phyloP scores from a whole-genome alignment of 257 asterid species.

The Leonotis leonurus region DNA sequence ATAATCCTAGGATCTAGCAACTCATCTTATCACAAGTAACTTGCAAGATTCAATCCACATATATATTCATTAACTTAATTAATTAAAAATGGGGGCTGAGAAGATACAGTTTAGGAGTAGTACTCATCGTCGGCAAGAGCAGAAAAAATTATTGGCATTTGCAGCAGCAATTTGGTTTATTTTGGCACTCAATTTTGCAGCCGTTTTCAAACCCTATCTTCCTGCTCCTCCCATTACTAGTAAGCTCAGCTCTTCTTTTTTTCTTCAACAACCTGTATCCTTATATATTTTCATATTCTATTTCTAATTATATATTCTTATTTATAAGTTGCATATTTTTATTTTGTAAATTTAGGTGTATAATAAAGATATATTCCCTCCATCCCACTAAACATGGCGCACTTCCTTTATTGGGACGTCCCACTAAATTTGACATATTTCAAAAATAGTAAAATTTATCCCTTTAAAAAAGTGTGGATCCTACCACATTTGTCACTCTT shows the following conservation, averaged over 20 bases:
- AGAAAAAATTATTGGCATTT: constrained; percentile 27
- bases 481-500: no score
- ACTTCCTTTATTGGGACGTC: no score
- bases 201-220: constrained; percentile 24
- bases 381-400: no score
- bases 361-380: no score
- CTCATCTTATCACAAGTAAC: neutral
- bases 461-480: no score
- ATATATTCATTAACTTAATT: neutral
- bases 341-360: no score
- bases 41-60: neutral
- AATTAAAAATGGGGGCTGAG: constrained; percentile 12
- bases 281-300: no score
- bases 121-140: constrained; percentile 33
- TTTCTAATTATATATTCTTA: no score
- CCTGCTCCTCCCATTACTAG: constrained; percentile 2
- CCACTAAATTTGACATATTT: no score
- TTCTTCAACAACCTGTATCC: neutral
- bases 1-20: neutral
- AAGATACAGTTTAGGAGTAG: constrained; percentile 18
- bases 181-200: constrained; percentile 23
- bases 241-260: neutral
- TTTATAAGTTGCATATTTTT: no score
- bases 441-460: no score
- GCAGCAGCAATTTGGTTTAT: constrained; percentile 38